Evolutionary conservation across 1,284 basidiomycete species (phyloP).

Genomic region (Wolfiporia cocos): DNA sequence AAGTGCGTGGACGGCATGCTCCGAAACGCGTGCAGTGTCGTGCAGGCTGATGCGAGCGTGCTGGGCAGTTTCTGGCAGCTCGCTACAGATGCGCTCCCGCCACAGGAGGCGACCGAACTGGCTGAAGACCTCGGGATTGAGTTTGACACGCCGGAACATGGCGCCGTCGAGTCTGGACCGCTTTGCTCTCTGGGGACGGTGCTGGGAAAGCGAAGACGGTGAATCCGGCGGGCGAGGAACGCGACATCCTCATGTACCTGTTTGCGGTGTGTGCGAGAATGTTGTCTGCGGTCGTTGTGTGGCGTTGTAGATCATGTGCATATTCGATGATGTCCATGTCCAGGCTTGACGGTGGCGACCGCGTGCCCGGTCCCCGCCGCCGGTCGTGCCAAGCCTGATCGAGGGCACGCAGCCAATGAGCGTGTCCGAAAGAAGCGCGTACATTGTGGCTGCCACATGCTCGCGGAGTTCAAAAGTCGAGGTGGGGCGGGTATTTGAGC

Average conservation of each 20-base stretch:
- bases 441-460: not conserved
- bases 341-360: not conserved
- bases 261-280: not conserved
- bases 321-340: not conserved
- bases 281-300: not conserved
- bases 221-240: not conserved
- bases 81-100: conserved; percentile 58
- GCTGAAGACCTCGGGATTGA: conserved; percentile 74
- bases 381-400: not conserved
- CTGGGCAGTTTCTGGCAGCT: conserved; percentile 61
- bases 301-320: not conserved
- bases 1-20: conserved; percentile 38
- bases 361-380: not conserved
- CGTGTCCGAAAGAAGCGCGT: not conserved
- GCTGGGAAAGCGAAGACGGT: conserved; percentile 17
- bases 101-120: conserved; percentile 54
- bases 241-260: not conserved
- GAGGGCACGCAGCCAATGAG: not conserved
- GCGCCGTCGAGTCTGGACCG: conserved; percentile 43
- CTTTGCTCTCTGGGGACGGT: conserved; percentile 31
- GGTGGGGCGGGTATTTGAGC: conserved; percentile 11
- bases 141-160: conserved; percentile 62
- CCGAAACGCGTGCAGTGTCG: too few relatives aligned
- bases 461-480: not conserved
- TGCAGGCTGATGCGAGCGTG: conserved; percentile 4